Base-by-base conservation (phyloP, 371 early-diverging fungal genomes). In the Polyrhizophydium stewartii region DNA sequence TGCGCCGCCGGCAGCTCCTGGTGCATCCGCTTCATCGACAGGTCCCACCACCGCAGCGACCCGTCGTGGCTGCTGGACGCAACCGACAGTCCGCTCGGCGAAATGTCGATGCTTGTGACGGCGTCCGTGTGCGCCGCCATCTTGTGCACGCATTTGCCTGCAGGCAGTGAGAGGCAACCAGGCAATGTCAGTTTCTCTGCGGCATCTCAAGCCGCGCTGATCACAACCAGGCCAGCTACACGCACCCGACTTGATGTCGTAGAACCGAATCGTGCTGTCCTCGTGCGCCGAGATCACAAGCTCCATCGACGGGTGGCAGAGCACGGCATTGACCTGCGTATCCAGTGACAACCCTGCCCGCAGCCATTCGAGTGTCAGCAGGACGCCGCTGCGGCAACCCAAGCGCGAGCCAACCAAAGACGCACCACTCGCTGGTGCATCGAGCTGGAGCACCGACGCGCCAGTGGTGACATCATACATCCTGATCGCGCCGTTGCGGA, bases 31-130 rank as follows among this genome's bases (percentile, higher is more conserved):
- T 78, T 77, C n/a, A 80, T 77, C 22, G 75, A 55, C 37, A 91
- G 71, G 67, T 92, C 91, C 92, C 92, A 94, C 71, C 88, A 71
- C 46, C 91, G 81, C 27, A 92, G 77, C 5, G 89, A 87, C 45
- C 87, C 80, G 70, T 94, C 92, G 73, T 94, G 92, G 0, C 90
- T 88, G 62, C 90, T 91, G 19, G 92, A 86, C 21, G 85, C 89
- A 31, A 94, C 68, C 0, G 80, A 69, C 46, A 82, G 67, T 10
- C 91, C 91, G 21, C 81, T 70, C 0, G 88, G 79, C 51, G 86
- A 79, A 35, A 93, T 75, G 66, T 89, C 89, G 16, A 92, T 65
- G 16, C 86, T 68, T 0, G 92, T 75, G 0, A 91, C 84, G 2
- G 83, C 77, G 67, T 89, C 89, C 52, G 84, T 67, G 64, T 90